Evolutionary conservation across 768 basidiomycete species (phyloP), one percentile per base, ranked within the genome.

Genomic region (Panus rudis): DNA sequence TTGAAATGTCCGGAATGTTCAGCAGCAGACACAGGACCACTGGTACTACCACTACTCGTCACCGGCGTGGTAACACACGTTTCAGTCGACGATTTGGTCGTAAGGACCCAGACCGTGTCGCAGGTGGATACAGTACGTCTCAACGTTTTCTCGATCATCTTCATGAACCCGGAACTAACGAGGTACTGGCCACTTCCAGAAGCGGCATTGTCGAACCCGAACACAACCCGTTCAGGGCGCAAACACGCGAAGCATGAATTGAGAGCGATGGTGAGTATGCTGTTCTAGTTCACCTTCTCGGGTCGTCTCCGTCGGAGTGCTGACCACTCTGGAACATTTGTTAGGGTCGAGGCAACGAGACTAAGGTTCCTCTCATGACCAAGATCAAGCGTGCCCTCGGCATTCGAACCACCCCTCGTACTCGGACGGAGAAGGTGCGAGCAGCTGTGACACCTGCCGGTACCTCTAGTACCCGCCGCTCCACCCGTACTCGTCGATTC

Each of bases 301-400:
- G 13, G 31, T 28, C 28, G 24, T 32, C n/a, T n/a, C n/a, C n/a
- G n/a, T n/a, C n/a, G n/a, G n/a, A n/a, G n/a, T n/a, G n/a, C n/a
- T n/a, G n/a, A n/a, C n/a, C n/a, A n/a, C n/a, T n/a, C n/a, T n/a
- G n/a, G n/a, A n/a, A n/a, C 11, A 39, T 23, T 23, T 39, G 40
- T 24, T 51, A 77, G 72, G 73, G 74, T 39, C 65, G 65, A 30
- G 64, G 63, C 13, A 45, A 49, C 24, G 59, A 62, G 52, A 52
- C 70, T 14, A 71, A 73, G 53, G 70, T 76, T 31, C 62, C 73
- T 13, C 53, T 78, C 42, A 66, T 74, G 70, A 73, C 73, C 33
- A 72, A 64, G 54, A 58, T 78, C 51, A 75, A 71, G 52, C 71
- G 70, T 23, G 59, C 70, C 0, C 54, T 78, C n/a, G 76, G 75